These are phyloP conservation scores for Euphrasia confusa DNA, from an alignment of 257 asterid species.

Conservation along the genomic window DNA sequence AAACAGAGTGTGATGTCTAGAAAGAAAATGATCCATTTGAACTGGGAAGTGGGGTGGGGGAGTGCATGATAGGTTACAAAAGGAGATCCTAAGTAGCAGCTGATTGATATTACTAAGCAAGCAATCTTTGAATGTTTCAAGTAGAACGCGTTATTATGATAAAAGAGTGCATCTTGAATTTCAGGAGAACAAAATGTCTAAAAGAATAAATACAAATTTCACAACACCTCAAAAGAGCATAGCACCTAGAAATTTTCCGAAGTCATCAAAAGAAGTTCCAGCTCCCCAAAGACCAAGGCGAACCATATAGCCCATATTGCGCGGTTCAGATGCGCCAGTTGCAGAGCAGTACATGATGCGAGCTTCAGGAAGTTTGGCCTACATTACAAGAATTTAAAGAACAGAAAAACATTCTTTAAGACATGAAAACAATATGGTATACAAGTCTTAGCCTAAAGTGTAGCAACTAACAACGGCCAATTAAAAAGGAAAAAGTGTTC, in stretches of 20 bases:
- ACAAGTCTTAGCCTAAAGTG: constrained; percentile 10
- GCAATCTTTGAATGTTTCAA: constrained; percentile 12
- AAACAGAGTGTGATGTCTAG: too few species aligned
- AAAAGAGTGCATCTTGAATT: constrained; percentile 4
- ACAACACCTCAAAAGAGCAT: constrained; percentile 21
- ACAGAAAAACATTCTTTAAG: constrained; percentile 22
- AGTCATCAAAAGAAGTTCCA: constrained; percentile 83
- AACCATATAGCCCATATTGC: constrained; percentile 97
- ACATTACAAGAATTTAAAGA: constrained; percentile 34
- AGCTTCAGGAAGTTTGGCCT: constrained; percentile 98
- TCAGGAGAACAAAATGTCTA: constrained; percentile 13
- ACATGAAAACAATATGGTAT: constrained; percentile 18
- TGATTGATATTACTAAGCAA: constrained; percentile 11
- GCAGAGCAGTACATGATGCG: constrained; percentile 97
- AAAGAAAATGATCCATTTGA: neutral
- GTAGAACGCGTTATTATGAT: constrained; percentile 20
- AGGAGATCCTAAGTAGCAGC: constrained; percentile 15
- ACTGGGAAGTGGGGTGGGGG: too few species aligned
- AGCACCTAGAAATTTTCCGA: constrained; percentile 84
- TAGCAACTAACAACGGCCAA: constrained; percentile 14
- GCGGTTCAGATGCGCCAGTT: constrained; percentile 99
- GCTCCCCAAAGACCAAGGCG: constrained; percentile 99
- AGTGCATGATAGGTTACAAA: too few species aligned
- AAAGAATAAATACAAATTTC: constrained; percentile 17
- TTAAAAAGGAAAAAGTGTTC: constrained; percentile 7